These are phyloP conservation scores for Acanthochlamys bracteata DNA, from an alignment of 106 monocot species.

Conservation along the genomic window DNA sequence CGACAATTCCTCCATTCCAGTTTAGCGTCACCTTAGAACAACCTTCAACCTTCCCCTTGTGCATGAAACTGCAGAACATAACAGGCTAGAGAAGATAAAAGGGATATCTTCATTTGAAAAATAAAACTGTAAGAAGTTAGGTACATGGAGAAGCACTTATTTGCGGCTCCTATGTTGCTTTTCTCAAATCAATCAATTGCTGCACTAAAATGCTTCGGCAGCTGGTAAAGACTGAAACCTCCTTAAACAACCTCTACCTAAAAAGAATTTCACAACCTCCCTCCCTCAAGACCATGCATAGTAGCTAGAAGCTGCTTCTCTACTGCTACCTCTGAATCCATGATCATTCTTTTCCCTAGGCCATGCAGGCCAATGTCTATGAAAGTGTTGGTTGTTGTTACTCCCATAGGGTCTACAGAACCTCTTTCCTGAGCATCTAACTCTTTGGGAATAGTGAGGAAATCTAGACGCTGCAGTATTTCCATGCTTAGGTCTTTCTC, in stretches of 20 bases:
- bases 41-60: too few relatives aligned
- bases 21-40: too few relatives aligned
- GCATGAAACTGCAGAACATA: too few relatives aligned
- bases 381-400: conserved; percentile 11
- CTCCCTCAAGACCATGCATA: conserved; percentile 2
- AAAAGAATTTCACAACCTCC: conserved; percentile 2
- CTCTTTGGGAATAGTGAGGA: conserved; percentile 4
- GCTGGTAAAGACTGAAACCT: conserved; percentile 13
- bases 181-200: conserved; percentile 17
- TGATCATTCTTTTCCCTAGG: conserved; percentile 14
- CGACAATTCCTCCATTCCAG: too few relatives aligned
- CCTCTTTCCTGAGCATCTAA: conserved; percentile 18
- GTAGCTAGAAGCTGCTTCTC: conserved; percentile 8
- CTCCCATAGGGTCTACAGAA: conserved; percentile 4
- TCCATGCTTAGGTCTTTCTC: not conserved
- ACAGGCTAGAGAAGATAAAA: not conserved
- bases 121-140: conserved; percentile 25
- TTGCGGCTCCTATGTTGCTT: conserved; percentile 13
- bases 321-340: conserved; percentile 8
- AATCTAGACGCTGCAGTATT: not conserved
- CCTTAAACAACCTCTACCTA: conserved; percentile 4
- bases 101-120: conserved; percentile 10
- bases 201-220: conserved; percentile 8
- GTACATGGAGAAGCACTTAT: conserved; percentile 22
- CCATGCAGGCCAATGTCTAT: conserved; percentile 14